Conservation (phyloP, 768 basidiomycete species). For the Serendipita sp. region DNA sequence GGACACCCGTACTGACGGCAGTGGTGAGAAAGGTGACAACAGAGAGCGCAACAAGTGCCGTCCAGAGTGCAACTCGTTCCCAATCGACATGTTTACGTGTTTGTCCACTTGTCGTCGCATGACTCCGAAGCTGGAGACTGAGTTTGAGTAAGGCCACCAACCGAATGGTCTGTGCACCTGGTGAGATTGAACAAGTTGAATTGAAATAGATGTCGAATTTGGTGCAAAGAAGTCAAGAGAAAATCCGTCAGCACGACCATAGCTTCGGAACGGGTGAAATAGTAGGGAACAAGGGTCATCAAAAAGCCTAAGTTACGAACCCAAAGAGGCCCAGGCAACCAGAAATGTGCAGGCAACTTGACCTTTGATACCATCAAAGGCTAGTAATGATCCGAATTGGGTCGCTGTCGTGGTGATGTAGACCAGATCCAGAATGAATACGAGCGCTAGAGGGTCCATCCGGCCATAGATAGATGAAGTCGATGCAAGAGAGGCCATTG, state of each 20-base stretch:
- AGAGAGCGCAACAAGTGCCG: neutral
- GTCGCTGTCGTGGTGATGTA: neutral
- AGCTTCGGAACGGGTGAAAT: too few species aligned
- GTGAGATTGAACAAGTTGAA: too few species aligned
- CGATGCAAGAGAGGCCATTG: neutral
- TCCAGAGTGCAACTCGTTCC: neutral
- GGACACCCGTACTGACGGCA: slow-evolving; percentile 1
- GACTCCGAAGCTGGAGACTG: neutral
- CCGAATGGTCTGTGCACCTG: neutral
- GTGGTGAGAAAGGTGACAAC: neutral
- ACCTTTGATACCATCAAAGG: neutral
- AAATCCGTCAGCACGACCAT: too few species aligned
- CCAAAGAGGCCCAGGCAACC: neutral
- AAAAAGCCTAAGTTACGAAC: neutral
- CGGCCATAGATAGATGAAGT: neutral
- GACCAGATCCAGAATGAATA: neutral
- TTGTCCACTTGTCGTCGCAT: too few species aligned
- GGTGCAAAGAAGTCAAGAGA: neutral
- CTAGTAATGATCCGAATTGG: neutral
- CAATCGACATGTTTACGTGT: neutral
- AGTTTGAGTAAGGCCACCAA: neutral
- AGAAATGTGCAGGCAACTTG: neutral
- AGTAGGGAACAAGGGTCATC: too few species aligned
- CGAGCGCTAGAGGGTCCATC: neutral
- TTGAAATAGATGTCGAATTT: neutral